Conservation (phyloP, 352 stramenopile genomes). For the Globisporangium nodosum region DNA sequence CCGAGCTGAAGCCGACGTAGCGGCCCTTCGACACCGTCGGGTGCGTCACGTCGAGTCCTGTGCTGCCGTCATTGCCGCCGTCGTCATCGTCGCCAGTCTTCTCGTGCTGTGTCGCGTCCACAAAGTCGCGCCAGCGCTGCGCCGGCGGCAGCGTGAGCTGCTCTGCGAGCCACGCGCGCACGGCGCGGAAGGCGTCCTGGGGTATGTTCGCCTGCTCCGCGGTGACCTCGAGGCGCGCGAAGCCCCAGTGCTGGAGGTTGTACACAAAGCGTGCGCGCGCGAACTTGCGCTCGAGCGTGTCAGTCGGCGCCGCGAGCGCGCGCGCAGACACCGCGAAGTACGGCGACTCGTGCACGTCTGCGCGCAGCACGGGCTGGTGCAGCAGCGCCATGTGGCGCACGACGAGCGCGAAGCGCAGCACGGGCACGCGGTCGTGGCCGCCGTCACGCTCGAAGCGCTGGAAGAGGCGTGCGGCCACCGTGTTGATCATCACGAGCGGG, state of each 20-base stretch:
- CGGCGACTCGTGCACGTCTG: conserved; percentile 46
- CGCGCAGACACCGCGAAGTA: conserved; percentile 58
- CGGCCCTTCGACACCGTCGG: conserved; percentile 54
- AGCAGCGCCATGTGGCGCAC: conserved; percentile 57
- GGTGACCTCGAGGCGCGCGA: conserved; percentile 64
- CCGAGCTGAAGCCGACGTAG: conserved; percentile 65
- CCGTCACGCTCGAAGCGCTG: conserved; percentile 23
- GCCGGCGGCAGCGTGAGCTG: conserved; percentile 44
- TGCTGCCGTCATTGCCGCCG: background rate
- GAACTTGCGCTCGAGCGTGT: conserved; percentile 46
- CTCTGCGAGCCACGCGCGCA: conserved; percentile 54
- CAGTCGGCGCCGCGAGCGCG: conserved; percentile 21
- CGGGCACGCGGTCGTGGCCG: conserved; percentile 26
- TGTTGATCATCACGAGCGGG: conserved; percentile 81
- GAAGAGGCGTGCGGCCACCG: conserved; percentile 39
- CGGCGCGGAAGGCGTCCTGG: conserved; percentile 37
- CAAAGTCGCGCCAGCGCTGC: conserved; percentile 62
- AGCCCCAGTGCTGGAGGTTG: conserved; percentile 70
- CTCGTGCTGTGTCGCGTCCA: conserved; percentile 30
- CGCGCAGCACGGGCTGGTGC: conserved; percentile 40
- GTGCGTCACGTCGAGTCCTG: conserved; percentile 15
- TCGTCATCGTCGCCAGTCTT: conserved; percentile 7
- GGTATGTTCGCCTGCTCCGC: conserved; percentile 57
- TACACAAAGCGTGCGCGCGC: conserved; percentile 54
- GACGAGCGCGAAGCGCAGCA: conserved; percentile 62